Conservation (phyloP, 495 filamentous ascomycete genomes). For the Daldinia caldariorum region DNA sequence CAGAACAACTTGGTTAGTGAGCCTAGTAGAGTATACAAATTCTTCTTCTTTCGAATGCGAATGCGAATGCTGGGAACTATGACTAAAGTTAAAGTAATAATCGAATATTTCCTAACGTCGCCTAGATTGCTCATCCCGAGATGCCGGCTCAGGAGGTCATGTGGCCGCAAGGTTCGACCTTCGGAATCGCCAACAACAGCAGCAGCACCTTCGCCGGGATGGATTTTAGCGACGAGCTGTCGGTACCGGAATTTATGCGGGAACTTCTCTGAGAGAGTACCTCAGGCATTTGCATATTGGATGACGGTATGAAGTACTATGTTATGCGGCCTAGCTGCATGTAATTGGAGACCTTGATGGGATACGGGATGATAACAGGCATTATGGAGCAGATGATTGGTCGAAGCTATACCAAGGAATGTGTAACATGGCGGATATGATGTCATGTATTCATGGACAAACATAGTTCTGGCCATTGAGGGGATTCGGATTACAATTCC, state of each 20-base stretch:
- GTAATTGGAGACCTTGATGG: neutral
- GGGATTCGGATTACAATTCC: conserved; percentile 42
- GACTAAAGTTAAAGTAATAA: no score
- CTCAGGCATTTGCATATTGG: no score
- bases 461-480: conserved; percentile 40
- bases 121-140: conserved; percentile 20
- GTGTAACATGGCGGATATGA: conserved; percentile 20
- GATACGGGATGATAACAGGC: neutral
- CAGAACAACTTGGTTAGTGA: conserved; percentile 22
- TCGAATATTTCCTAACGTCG: neutral
- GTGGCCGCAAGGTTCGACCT: conserved; percentile 13
- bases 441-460: conserved; percentile 23
- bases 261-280: conserved; percentile 12
- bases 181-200: conserved; percentile 1
- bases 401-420: conserved; percentile 3
- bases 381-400: conserved; percentile 20
- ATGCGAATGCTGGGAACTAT: no score
- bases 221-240: conserved; percentile 20
- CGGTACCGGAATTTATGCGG: conserved; percentile 25
- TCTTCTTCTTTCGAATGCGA: no score
- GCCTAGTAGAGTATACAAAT: neutral
- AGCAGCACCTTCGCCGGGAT: conserved; percentile 9
- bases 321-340: neutral
- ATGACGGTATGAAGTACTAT: conserved; percentile 1
- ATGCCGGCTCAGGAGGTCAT: neutral